Conservation (phyloP, 2,329 filamentous ascomycete genomes). For the Elsinoe batatas region DNA sequence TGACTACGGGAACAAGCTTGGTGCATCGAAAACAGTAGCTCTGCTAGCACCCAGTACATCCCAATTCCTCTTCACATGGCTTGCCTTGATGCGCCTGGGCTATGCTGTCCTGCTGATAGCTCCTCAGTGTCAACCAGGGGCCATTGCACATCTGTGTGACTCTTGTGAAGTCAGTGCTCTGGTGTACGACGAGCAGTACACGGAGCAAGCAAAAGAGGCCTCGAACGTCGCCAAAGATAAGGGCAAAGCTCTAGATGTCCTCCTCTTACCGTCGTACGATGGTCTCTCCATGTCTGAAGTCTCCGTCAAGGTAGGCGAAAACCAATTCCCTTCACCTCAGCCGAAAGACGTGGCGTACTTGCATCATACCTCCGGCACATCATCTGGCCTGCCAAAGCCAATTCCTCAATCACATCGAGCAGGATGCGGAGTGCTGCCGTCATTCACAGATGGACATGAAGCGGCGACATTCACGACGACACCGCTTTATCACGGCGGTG, state of each 20-base stretch:
- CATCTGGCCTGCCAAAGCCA: constrained; percentile 52
- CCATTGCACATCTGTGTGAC: constrained; percentile 45
- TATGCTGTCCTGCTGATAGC: constrained; percentile 49
- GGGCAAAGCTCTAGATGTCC: constrained; percentile 13
- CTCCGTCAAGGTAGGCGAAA: neutral
- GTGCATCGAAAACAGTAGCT: constrained; percentile 33
- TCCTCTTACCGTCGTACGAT: constrained; percentile 16
- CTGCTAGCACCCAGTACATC: constrained; percentile 48
- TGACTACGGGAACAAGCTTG: constrained; percentile 16
- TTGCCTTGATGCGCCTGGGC: constrained; percentile 49
- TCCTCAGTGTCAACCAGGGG: constrained; percentile 37
- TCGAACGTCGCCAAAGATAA: constrained; percentile 16
- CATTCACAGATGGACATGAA: constrained; percentile 29
- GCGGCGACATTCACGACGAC: constrained; percentile 54
- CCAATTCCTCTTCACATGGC: constrained; percentile 51
- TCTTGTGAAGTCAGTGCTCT: constrained; percentile 35
- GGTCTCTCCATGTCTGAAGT: constrained; percentile 1
- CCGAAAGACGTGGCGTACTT: constrained; percentile 44
- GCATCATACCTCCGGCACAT: constrained; percentile 57
- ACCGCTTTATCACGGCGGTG: constrained; percentile 55
- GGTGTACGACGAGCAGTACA: constrained; percentile 37
- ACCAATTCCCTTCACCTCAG: constrained; percentile 15
- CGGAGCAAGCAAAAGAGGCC: constrained; percentile 25
- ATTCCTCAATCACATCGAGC: constrained; percentile 50
- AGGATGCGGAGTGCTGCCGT: constrained; percentile 46